Evolutionary conservation across 1,139 yeast species (phyloP).

Genomic region (Entelexis sorbosivorans): DNA sequence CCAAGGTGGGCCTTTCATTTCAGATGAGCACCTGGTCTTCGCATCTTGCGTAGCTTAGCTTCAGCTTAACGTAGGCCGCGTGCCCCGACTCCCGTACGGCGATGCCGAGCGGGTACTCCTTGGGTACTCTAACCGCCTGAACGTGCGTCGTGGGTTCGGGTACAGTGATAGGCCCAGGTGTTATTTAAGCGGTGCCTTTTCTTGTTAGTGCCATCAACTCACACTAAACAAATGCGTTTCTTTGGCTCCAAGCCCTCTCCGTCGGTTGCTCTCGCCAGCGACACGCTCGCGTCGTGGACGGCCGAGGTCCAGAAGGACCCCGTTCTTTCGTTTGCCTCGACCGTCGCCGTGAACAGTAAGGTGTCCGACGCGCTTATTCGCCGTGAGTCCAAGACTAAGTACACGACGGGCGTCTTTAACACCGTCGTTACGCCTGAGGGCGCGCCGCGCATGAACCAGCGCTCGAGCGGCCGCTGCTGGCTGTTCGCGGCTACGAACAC

Average conservation of each 20-base stretch:
- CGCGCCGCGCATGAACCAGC: slow-evolving; percentile 62
- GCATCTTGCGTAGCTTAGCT: not conserved
- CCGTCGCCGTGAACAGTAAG: slow-evolving; percentile 29
- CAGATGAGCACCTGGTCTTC: too few species aligned
- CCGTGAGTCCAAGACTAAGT: slow-evolving; percentile 36
- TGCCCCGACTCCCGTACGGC: not conserved
- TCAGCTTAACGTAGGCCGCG: too few species aligned
- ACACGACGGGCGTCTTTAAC: slow-evolving; percentile 42
- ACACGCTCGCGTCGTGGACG: slow-evolving; percentile 26
- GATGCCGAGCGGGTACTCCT: not conserved
- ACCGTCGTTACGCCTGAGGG: slow-evolving; percentile 53
- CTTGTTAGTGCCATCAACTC: not conserved
- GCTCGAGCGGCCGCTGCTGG: slow-evolving; percentile 75
- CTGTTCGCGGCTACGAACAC: slow-evolving; percentile 71
- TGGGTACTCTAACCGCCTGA: not conserved
- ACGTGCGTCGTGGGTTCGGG: slow-evolving; percentile 1
- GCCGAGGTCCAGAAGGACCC: slow-evolving; percentile 25
- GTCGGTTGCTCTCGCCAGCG: slow-evolving; percentile 19
- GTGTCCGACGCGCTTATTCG: slow-evolving; percentile 33
- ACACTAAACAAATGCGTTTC: slow-evolving; percentile 9
- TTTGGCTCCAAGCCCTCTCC: slow-evolving; percentile 14
- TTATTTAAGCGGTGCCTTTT: not conserved
- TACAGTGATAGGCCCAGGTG: not conserved
- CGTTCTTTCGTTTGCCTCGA: slow-evolving; percentile 27
- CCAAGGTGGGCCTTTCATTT: too few species aligned